Evolutionary conservation across 495 filamentous ascomycete species (phyloP).

Genomic region (Aspergillus indologenus): DNA sequence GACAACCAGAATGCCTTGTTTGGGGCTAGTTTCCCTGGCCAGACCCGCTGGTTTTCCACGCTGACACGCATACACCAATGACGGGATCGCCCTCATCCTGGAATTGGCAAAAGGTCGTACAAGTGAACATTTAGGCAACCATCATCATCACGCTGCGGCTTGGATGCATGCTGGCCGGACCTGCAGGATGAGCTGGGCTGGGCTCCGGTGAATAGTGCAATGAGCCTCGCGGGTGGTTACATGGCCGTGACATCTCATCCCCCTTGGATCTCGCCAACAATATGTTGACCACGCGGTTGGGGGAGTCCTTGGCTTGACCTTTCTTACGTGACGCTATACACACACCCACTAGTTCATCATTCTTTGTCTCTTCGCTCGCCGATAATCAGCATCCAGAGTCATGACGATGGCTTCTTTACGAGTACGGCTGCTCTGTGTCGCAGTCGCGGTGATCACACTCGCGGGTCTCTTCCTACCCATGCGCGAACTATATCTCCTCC

Average conservation of each 20-base stretch:
- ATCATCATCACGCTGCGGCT: background rate
- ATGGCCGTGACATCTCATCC: too few species aligned
- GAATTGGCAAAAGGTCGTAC: background rate
- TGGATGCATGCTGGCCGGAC: too few species aligned
- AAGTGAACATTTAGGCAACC: background rate
- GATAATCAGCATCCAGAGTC: too few species aligned
- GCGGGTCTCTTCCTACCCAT: background rate
- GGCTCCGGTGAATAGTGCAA: too few species aligned
- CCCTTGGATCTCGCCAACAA: background rate
- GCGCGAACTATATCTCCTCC: slow-evolving; percentile 5
- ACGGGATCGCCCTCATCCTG: background rate
- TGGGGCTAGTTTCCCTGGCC: background rate
- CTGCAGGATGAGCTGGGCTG: too few species aligned
- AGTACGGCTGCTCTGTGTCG: background rate
- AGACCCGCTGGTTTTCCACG: too few species aligned
- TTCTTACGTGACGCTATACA: background rate
- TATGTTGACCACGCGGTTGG: background rate
- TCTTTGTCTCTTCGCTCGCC: too few species aligned
- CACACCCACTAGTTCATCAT: background rate
- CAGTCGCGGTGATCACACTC: background rate
- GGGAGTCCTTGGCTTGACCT: background rate
- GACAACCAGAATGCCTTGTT: too few species aligned
- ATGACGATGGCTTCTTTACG: background rate
- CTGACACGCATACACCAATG: background rate
- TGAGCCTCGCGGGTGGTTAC: background rate